Evolutionary conservation across 371 early-diverging fungal species (phyloP), one percentile per base, ranked within the genome.

Genomic region (Mortierella sp.): DNA sequence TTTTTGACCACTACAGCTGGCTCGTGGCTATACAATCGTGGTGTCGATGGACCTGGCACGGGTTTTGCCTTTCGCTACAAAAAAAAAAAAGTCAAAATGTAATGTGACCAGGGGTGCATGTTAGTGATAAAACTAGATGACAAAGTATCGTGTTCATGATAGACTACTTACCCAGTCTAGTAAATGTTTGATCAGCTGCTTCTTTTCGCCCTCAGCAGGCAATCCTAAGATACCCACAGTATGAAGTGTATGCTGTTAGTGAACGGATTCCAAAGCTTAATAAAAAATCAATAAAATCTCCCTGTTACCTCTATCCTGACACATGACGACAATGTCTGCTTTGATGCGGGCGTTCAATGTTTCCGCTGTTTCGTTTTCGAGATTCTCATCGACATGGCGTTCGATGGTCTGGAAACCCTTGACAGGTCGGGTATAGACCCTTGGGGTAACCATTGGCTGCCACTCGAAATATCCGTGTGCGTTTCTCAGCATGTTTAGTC

Each of bases 261-360:
- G 7, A 36, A 36, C 36, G 36, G 7, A 1, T 36, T 36, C 3
- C 7, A 5, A 36, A 3, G 36, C 36, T 36, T 6, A 36, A 36
- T 36, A 36, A 5, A 21, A 63, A 47, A n/a, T n/a, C 16, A 61
- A 38, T 38, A 41, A n/a, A 21, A n/a, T 0, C 4, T 33, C 43
- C 16, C 10, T 19, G 19, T 28, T 11, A 90, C 91, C 90, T 86
- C 92, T 78, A 60, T 93, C 93, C 67, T 91, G 92, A 76, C 94
- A 94, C 59, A 90, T 85, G 15, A 88, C 89, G 41, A 94, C 90
- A 21, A 94, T 77, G 74, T 94, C 93, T 3, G 92, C 94, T 65
- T 90, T 85, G 62, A 89, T 84, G 72, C 89, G 84, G 48, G 85
- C 84, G 70, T 89, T 86, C 4, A 93, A 83, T 2, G 77, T 69